Conservation (phyloP, 164 flowering plant species). For the Annona squamosa region DNA sequence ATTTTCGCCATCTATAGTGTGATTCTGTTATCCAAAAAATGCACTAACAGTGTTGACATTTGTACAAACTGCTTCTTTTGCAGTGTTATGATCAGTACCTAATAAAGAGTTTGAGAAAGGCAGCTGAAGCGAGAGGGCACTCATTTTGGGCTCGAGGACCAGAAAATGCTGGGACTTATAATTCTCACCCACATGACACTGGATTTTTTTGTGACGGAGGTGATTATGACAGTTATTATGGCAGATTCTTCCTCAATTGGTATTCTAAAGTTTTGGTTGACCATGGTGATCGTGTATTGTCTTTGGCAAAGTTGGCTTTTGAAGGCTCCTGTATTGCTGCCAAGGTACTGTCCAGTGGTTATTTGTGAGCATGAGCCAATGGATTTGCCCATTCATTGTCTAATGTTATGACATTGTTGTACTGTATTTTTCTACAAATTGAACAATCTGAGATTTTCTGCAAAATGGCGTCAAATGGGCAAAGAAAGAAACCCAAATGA, state of each 20-base stretch:
- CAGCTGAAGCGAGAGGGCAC: constrained; percentile 85
- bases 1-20: neutral
- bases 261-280: constrained; percentile 70
- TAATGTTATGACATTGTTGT: too few relatives aligned
- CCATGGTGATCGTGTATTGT: constrained; percentile 75
- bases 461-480: too few relatives aligned
- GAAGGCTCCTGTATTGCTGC: constrained; percentile 71
- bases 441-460: too few relatives aligned
- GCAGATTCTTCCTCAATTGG: constrained; percentile 88
- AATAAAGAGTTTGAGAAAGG: constrained; percentile 61
- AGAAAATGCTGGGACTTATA: constrained; percentile 84
- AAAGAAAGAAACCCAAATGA: too few relatives aligned
- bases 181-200: constrained; percentile 77
- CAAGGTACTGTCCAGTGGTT: constrained; percentile 37
- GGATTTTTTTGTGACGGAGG: constrained; percentile 94
- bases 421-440: too few relatives aligned
- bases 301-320: constrained; percentile 77
- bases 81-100: constrained; percentile 90
- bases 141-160: constrained; percentile 82
- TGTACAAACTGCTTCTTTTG: constrained; percentile 3
- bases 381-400: neutral
- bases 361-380: neutral
- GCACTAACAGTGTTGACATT: neutral
- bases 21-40: neutral
- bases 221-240: constrained; percentile 86